Conservation (phyloP, 2,329 filamentous ascomycete genomes). For the Sporothrix pallida region DNA sequence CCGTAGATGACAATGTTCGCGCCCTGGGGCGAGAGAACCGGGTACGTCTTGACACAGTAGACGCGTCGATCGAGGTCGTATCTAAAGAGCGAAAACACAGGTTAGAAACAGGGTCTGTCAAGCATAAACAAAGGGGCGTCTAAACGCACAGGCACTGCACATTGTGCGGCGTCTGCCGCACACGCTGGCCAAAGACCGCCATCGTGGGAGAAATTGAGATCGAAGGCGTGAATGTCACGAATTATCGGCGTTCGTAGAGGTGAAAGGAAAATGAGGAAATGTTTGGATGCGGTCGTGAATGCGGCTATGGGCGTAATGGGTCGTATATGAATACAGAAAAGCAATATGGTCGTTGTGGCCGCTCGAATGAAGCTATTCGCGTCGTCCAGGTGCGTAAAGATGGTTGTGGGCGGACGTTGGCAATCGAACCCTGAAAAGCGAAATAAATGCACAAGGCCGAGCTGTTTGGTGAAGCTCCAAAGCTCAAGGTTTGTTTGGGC, state of each 20-base stretch:
- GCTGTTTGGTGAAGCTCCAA: conserved; percentile 31
- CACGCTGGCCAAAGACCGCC: conserved; percentile 42
- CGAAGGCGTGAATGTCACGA: not conserved
- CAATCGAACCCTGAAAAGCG: not conserved
- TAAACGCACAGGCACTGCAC: conserved; percentile 46
- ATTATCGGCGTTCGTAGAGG: not conserved
- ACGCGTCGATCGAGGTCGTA: conserved; percentile 65
- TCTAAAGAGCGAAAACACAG: conserved; percentile 45
- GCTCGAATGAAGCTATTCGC: not conserved
- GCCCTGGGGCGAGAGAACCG: conserved; percentile 66
- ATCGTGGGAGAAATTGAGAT: conserved; percentile 21
- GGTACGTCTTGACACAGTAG: conserved; percentile 66
- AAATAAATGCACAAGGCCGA: conserved; percentile 19
- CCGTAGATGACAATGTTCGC: conserved; percentile 68
- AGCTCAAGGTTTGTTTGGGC: conserved; percentile 31
- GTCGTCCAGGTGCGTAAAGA: not conserved
- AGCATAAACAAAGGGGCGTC: not conserved
- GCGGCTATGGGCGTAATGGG: not conserved
- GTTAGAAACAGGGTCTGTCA: not conserved
- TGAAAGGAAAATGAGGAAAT: not conserved
- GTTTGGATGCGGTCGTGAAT: not conserved
- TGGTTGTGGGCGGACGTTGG: not conserved
- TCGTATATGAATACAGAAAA: conserved; percentile 20
- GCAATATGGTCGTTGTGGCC: not conserved
- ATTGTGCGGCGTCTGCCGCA: conserved; percentile 48